Conservation (phyloP, 108 stramenopile species). For the Cyclostephanos invisitatus region DNA sequence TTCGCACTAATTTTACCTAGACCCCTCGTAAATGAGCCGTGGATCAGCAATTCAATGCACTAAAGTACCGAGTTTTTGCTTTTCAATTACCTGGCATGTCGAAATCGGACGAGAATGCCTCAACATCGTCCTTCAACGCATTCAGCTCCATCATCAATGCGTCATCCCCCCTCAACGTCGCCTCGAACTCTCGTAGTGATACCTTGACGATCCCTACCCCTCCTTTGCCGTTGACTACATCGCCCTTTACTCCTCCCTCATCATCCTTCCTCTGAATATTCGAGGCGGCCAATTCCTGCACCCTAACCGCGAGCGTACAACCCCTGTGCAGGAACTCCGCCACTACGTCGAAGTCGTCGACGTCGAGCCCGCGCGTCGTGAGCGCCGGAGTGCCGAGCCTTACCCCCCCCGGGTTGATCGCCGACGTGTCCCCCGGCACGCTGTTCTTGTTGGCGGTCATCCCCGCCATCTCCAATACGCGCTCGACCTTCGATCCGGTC, state of each 20-base stretch:
- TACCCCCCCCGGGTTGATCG: conserved; percentile 98
- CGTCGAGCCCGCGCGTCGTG: conserved; percentile 87
- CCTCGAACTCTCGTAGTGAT: conserved; percentile 77
- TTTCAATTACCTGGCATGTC: conserved; percentile 57
- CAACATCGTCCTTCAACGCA: conserved; percentile 58
- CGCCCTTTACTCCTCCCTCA: neutral
- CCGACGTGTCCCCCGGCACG: conserved; percentile 95
- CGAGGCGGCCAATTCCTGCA: conserved; percentile 68
- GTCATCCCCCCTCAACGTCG: conserved; percentile 44
- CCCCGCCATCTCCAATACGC: conserved; percentile 90
- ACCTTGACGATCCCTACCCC: conserved; percentile 60
- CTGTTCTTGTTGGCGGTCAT: conserved; percentile 99
- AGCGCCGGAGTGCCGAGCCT: conserved; percentile 95
- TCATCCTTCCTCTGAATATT: neutral
- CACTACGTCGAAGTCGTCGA: conserved; percentile 92
- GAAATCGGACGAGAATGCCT: conserved; percentile 60
- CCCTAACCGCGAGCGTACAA: conserved; percentile 75
- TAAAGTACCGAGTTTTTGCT: too few species aligned
- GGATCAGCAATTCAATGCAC: too few species aligned
- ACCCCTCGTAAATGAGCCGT: too few species aligned
- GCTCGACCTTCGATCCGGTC: conserved; percentile 97
- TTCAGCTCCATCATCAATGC: conserved; percentile 34
- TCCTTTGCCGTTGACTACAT: neutral
- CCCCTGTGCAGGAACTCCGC: conserved; percentile 96
- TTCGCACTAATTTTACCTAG: too few species aligned